Evolutionary conservation across 202 grass and related monocot species (phyloP).

Genomic region (Dendrocalamus latiflorus): DNA sequence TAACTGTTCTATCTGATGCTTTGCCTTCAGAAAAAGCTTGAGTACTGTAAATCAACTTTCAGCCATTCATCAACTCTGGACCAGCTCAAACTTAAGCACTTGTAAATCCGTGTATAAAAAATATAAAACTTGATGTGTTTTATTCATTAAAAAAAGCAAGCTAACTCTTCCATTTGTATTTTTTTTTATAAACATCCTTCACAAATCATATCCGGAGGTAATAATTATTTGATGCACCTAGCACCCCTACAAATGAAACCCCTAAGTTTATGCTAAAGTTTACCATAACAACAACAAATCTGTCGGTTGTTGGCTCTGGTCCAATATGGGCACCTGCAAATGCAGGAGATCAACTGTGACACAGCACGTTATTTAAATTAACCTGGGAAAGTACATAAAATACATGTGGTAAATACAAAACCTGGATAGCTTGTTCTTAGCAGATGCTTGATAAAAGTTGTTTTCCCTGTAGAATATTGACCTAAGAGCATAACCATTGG

Average conservation of each 20-base stretch:
- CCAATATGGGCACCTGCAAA: constrained; percentile 93
- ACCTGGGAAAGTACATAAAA: background rate
- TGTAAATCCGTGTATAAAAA: background rate
- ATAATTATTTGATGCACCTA: constrained; percentile 6
- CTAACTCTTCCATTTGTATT: background rate
- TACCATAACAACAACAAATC: constrained; percentile 99
- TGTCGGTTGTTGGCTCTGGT: constrained; percentile 94
- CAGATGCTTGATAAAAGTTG: constrained; percentile 91
- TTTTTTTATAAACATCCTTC: background rate
- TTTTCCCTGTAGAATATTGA: constrained; percentile 94
- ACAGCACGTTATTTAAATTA: constrained; percentile 3
- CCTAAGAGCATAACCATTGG: constrained; percentile 97
- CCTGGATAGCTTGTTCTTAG: constrained; percentile 79
- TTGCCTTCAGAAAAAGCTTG: background rate
- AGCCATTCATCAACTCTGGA: background rate
- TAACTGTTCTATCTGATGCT: background rate
- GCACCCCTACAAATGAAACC: constrained; percentile 8
- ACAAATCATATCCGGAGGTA: constrained; percentile 5
- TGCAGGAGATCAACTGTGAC: constrained; percentile 27
- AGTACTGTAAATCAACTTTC: background rate
- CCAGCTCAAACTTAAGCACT: background rate
- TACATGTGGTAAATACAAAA: constrained; percentile 19
- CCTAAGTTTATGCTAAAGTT: background rate
- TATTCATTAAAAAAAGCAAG: constrained; percentile 6
- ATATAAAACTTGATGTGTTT: background rate